A percentile compares a stretch with the other conserved stretches of the same genome.
These are phyloP conservation scores for Macadamia tetraphylla DNA, from an alignment of 164 flowering plant species.

Conservation along the genomic window DNA sequence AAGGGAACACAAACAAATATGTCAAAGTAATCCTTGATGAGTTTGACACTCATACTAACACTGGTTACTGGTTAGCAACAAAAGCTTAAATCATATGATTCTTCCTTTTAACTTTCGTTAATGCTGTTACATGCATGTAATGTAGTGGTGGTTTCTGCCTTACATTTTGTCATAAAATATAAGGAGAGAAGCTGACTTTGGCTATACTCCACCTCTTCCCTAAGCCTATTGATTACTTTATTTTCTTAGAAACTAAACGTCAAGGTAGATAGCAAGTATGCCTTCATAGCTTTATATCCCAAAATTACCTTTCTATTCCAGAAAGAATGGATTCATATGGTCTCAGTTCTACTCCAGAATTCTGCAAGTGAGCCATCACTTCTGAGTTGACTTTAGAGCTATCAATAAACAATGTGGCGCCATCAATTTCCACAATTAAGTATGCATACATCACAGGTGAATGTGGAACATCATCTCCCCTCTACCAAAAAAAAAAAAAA, in stretches of 20 bases:
- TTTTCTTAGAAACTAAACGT: background rate
- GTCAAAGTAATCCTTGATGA: too few species aligned
- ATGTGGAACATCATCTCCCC: constrained; percentile 90
- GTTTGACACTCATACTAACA: too few species aligned
- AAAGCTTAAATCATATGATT: too few species aligned
- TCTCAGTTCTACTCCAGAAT: constrained; percentile 62
- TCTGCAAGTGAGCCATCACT: constrained; percentile 68
- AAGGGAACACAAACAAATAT: too few species aligned
- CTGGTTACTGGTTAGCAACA: too few species aligned
- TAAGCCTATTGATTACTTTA: background rate
- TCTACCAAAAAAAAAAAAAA: constrained; percentile 35
- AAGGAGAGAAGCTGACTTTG: too few species aligned
- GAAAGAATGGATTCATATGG: constrained; percentile 79
- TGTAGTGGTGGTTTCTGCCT: too few species aligned
- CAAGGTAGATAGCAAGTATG: background rate
- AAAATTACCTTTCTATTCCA: constrained; percentile 60
- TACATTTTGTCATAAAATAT: too few species aligned
- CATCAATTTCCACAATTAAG: constrained; percentile 55
- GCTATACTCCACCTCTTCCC: too few species aligned
- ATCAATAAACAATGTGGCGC: constrained; percentile 65
- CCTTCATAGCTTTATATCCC: background rate
- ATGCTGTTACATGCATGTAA: too few species aligned
- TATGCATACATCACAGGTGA: constrained; percentile 94
- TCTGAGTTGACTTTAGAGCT: constrained; percentile 60
- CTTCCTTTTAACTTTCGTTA: too few species aligned